phyloP scores from a whole-genome alignment of 2,329 filamentous ascomycete species.

The Colletotrichum liaoningense region DNA sequence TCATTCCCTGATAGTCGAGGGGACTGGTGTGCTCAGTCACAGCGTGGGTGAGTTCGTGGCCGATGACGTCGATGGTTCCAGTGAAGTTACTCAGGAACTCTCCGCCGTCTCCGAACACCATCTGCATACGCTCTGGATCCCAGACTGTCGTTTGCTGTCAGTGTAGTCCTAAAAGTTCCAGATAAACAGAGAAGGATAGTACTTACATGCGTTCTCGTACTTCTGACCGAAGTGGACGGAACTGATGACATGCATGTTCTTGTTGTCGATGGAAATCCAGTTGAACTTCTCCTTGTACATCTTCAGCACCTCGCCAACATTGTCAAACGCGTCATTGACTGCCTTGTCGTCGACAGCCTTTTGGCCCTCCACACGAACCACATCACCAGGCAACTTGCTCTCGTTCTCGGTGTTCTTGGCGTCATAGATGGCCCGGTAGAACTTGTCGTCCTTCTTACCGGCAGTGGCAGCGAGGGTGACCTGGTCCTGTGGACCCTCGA shows the following conservation, averaged over 20 bases:
- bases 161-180: background rate
- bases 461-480: slow-evolving; percentile 35
- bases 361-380: slow-evolving; percentile 57
- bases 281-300: slow-evolving; percentile 62
- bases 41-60: slow-evolving; percentile 68
- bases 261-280: slow-evolving; percentile 64
- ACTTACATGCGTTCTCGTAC: slow-evolving; percentile 64
- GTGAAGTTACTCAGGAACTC: slow-evolving; percentile 64
- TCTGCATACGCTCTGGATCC: slow-evolving; percentile 60
- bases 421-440: slow-evolving; percentile 58
- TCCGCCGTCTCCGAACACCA: slow-evolving; percentile 68
- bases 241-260: slow-evolving; percentile 60
- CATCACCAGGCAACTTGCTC: slow-evolving; percentile 52
- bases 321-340: slow-evolving; percentile 62
- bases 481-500: slow-evolving; percentile 26
- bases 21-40: slow-evolving; percentile 62
- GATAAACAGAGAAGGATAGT: background rate
- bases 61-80: slow-evolving; percentile 65
- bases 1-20: slow-evolving; percentile 62
- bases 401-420: slow-evolving; percentile 52
- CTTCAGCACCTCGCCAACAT: slow-evolving; percentile 59
- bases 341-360: slow-evolving; percentile 51
- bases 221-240: slow-evolving; percentile 63
- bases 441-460: slow-evolving; percentile 40
- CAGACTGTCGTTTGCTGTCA: slow-evolving; percentile 51